Base-by-base conservation (phyloP, 768 basidiomycete species). In the Mycena venus region DNA sequence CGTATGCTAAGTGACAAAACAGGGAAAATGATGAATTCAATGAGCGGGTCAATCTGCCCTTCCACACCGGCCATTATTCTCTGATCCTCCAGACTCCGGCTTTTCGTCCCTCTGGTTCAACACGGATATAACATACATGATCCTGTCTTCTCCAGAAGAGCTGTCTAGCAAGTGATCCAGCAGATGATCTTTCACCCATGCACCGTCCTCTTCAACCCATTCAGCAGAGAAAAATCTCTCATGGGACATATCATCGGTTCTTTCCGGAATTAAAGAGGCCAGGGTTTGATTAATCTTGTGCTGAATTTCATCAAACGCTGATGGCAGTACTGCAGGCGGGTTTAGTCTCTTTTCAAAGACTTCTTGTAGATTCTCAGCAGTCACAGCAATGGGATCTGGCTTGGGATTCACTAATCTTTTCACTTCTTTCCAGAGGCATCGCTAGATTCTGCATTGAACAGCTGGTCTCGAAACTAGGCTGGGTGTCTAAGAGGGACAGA, bases 331-430 rank as follows among this genome's bases (percentile, higher is more conserved):
- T 17, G 23, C n/a, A 0, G 67, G 60, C 21, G 61, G 73, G 27
- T 77, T 77, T 29, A 75, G 21, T 4, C 73, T 21, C 9, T 51
- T 53, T 11, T 53, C 47, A 40, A 77, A 77, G 0, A 74, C 70
- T 12, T 21, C 53, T 27, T 56, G 15, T 1, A 74, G 66, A 21
- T 42, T 27, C 1, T 65, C 62, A 0, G 73, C 73, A 0, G 42
- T 65, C 8, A 75, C 74, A 1, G 40, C 2, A 2, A 70, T 59
- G 1, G 49, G 60, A 4, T 15, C 7, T 0, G 68, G 64, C 34
- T 53, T 42, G 15, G 73, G 73, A 25, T 75, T 68, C 0, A 58
- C 55, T 2, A 75, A 17, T 0, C 63, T 42, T n/a, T 69, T 69
- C 1, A 67, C 25, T 17, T 58, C 62, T 6, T 51, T 74, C 68